Conservation (phyloP, 2,329 filamentous ascomycete genomes). For the Exserohilum rostratum region DNA sequence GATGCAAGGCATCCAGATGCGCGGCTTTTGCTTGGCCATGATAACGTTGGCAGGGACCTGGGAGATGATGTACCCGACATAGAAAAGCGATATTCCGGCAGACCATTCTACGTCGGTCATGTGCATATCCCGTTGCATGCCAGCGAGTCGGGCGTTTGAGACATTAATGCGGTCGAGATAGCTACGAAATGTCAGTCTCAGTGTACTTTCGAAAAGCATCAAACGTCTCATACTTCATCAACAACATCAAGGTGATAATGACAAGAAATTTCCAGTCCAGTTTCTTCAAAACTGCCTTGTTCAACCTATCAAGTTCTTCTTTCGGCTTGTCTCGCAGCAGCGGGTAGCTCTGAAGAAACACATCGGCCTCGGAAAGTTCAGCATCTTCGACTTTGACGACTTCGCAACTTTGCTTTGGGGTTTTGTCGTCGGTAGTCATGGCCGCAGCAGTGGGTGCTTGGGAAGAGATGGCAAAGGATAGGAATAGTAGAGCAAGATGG, state of each 20-base stretch:
- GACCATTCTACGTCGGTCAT: slow-evolving; percentile 45
- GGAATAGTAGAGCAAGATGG: no score
- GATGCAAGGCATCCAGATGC: slow-evolving; percentile 45
- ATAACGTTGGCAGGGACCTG: slow-evolving; percentile 57
- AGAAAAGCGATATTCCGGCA: slow-evolving; percentile 52
- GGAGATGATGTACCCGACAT: slow-evolving; percentile 55
- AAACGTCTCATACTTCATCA: slow-evolving; percentile 36
- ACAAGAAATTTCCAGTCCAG: slow-evolving; percentile 41
- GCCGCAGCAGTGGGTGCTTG: background rate
- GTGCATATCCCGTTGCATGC: slow-evolving; percentile 47
- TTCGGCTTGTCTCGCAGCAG: background rate
- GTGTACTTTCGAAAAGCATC: background rate
- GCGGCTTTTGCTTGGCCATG: slow-evolving; percentile 48
- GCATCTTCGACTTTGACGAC: background rate
- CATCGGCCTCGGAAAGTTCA: background rate
- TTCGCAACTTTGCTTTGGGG: background rate
- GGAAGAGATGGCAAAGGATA: background rate
- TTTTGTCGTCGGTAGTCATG: background rate
- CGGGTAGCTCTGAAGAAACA: background rate
- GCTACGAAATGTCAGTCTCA: slow-evolving; percentile 21
- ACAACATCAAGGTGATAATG: slow-evolving; percentile 40
- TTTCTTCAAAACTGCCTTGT: slow-evolving; percentile 32
- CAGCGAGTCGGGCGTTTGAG: slow-evolving; percentile 49
- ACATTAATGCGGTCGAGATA: slow-evolving; percentile 53
- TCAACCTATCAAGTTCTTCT: slow-evolving; percentile 25